These are phyloP conservation scores for Marasmius fiardii DNA, from an alignment of 1,284 basidiomycete genomes.

Conservation along the genomic window DNA sequence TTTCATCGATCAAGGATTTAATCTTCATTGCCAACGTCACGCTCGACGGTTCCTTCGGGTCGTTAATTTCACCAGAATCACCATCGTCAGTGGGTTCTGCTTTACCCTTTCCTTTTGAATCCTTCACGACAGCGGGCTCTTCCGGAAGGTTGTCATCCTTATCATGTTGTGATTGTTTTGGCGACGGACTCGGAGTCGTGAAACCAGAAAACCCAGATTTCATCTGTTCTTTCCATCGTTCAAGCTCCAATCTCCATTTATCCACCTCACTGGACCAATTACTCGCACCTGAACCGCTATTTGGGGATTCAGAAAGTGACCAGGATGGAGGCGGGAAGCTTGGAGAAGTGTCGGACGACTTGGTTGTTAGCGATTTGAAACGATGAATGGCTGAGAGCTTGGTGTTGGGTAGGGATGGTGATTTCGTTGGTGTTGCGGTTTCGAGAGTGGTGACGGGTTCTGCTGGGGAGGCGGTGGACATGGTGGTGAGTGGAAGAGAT, in stretches of 20 bases:
- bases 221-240: constrained; percentile 11
- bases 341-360: constrained; percentile 8
- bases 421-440: not conserved
- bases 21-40: constrained; percentile 39
- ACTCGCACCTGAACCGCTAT: constrained; percentile 9
- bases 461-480: constrained; percentile 3
- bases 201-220: not conserved
- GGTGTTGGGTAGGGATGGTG: constrained; percentile 23
- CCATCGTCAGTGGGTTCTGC: not conserved
- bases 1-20: constrained; percentile 35
- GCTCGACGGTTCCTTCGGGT: constrained; percentile 27
- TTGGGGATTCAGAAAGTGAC: constrained; percentile 12
- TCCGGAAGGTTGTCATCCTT: not conserved
- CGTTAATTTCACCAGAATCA: not conserved
- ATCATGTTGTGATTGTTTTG: not conserved
- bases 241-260: constrained; percentile 11
- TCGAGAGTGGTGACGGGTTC: constrained; percentile 1
- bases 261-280: constrained; percentile 15
- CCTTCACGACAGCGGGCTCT: not conserved
- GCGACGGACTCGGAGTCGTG: not conserved
- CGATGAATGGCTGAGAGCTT: constrained; percentile 33
- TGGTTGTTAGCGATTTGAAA: constrained; percentile 28
- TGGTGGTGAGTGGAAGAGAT: too few species aligned
- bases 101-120: not conserved
- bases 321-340: constrained; percentile 22